Base-by-base conservation (phyloP, 768 basidiomycete genomes). In the Tricholoma flavovirens region DNA sequence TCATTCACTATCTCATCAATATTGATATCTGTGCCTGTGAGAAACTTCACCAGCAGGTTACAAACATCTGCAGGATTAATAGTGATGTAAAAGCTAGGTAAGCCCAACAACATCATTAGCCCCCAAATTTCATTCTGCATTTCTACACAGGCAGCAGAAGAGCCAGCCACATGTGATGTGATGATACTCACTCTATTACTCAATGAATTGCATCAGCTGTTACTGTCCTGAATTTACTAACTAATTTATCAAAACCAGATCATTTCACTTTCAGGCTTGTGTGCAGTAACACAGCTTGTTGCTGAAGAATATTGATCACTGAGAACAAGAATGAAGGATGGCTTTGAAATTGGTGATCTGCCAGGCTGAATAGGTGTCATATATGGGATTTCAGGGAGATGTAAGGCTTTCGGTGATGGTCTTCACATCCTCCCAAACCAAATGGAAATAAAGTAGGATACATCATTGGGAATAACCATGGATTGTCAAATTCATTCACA, bases 401-500 rank as follows among this genome's bases (percentile, higher is more conserved):
- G 0, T 29, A 1, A 0, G 15, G 12, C 0, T 1, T 42, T 17
- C 40, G 7, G 4, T 3, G 5, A 5, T 6, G 40, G 17, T 40
- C 38, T 7, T 42, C 40, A 19, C 8, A 21, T 3, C 40, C 40
- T 4, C 40, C 40, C 17, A 42, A 6, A 4, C 40, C 40, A 42
- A 70, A 78, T 0, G 77, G 77, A 62, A 71, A 77, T 1, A 79
- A 50, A 0, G 73, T 71, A 2, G 77, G 76, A 61, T 72, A 77
- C 7, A 74, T 67, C 60, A 62, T 67, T 1, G 75, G 74, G 46
- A 79, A 72, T 12, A 77, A 38, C 5, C 42, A 9, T 3, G 69
- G 69, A 58, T 77, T 74, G 30, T 58, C 58, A 60, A 73, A 75
- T 51, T 76, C 72, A 60, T 72, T 72, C 5, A 4, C 40, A 42